Base-by-base conservation (phyloP, 2,329 filamentous ascomycete genomes). In the Verticillium nonalfalfae region DNA sequence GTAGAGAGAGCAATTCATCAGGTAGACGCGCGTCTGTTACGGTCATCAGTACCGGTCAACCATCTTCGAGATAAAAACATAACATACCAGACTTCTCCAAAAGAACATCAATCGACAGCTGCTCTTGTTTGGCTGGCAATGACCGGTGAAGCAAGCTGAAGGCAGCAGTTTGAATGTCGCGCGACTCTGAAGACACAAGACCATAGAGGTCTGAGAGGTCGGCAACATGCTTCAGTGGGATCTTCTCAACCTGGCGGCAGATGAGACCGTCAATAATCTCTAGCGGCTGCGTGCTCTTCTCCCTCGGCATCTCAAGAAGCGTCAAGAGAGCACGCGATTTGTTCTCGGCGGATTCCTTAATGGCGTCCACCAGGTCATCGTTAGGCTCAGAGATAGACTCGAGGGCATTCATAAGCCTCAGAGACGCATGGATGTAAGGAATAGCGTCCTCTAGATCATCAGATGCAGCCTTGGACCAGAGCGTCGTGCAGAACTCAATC, bases 291-390 rank as follows among this genome's bases (percentile, higher is more conserved):
- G 90, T 80, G 4, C 72, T 71, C 4, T 71, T 70, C 1, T 73
- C 74, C 13, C 81, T 74, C 1, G 77, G 73, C 1, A 83, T 68
- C 54, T 85, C 86, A 21, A 96, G 82, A 1, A 93, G 77, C 9
- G 81, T 77, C 15, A 93, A 74, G 3, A 95, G 70, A 0, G 82
- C 84, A 4, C 76, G 72, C 1, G 84, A 84, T 40, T 89, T 82
- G 0, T 75, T 72, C 18, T 81, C 74, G n/a, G 84, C 78, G 10
- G 83, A 81, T 13, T 87, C 83, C 59, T 83, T 82, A 69, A 94
- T 83, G 0, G 86, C 86, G 68, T 97, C 93, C 14, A 86, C 76
- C 1, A 97, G 81, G 71, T 98, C 94, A 65, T 98, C 94, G 65
- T 97, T 97, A 2, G 88, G 82, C 18, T 93, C 89, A 18, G 86